Percentiles rank a stretch among this genome's conserved stretches.
Evolutionary conservation across 1,284 basidiomycete genomes (phyloP).

Genomic region (Sparassis latifolia): DNA sequence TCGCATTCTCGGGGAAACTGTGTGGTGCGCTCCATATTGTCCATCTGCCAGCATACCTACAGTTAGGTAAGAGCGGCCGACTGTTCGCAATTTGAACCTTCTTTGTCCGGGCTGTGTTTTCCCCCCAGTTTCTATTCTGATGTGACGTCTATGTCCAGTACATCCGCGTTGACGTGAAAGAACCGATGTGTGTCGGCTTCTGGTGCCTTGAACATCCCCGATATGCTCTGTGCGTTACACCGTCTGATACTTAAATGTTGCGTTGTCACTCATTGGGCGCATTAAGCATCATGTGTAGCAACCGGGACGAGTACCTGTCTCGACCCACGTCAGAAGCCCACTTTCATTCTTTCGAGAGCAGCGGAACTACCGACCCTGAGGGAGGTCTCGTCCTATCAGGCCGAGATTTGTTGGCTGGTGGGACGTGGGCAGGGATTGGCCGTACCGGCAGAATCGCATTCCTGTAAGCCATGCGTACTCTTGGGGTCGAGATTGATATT

Average conservation of each 20-base stretch:
- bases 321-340: conserved; percentile 59
- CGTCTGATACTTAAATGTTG: conserved; percentile 4
- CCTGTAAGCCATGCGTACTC: conserved; percentile 43
- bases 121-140: too few species aligned
- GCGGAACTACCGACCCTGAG: conserved; percentile 7
- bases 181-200: conserved; percentile 66
- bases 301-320: conserved; percentile 68
- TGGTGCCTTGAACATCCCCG: conserved; percentile 70
- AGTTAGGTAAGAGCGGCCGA: too few species aligned
- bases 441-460: conserved; percentile 59
- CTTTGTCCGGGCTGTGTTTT: too few species aligned
- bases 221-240: conserved; percentile 63
- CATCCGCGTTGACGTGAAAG: background rate
- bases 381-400: conserved; percentile 57
- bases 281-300: conserved; percentile 62
- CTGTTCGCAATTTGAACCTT: too few species aligned
- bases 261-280: conserved; percentile 1
- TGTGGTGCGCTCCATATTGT: too few species aligned
- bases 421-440: conserved; percentile 73
- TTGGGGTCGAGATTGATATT: conserved; percentile 5
- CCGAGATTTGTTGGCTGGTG: conserved; percentile 62
- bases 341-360: conserved; percentile 46
- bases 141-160: too few species aligned
- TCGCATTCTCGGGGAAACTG: too few species aligned
- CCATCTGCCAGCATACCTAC: too few species aligned